Conservation (phyloP, 129 eudicot species). For the Flaveria sonorensis region DNA sequence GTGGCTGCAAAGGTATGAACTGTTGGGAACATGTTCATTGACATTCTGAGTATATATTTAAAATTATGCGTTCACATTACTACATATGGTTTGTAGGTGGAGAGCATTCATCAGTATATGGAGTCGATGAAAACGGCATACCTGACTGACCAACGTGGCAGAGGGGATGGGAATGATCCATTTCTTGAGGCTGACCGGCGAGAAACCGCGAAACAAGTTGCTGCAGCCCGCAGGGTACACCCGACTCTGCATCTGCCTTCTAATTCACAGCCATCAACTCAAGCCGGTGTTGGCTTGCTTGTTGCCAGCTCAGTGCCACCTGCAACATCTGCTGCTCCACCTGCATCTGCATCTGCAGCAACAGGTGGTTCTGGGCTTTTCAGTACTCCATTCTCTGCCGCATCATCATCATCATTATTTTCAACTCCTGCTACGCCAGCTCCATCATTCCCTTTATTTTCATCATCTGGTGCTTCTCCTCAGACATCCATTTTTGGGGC, state of each 20-base stretch:
- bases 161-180: constrained; percentile 83
- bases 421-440: constrained; percentile 69
- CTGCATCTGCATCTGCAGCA: constrained; percentile 45
- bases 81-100: constrained; percentile 60
- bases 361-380: constrained; percentile 63
- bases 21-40: background rate
- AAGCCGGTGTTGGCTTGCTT: constrained; percentile 51
- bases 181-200: constrained; percentile 97
- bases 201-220: constrained; percentile 85
- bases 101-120: constrained; percentile 94
- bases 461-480: constrained; percentile 63
- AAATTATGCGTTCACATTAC: background rate
- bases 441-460: constrained; percentile 50
- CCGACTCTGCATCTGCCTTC: constrained; percentile 88
- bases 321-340: constrained; percentile 49
- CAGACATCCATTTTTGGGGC: constrained; percentile 72
- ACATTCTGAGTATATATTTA: background rate
- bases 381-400: constrained; percentile 57
- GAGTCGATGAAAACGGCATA: constrained; percentile 98
- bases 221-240: constrained; percentile 90
- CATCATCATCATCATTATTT: constrained; percentile 64
- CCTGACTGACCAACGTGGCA: constrained; percentile 85
- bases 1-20: constrained; percentile 91
- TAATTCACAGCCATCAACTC: constrained; percentile 70
- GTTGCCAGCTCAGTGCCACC: constrained; percentile 67